phyloP scores from a whole-genome alignment of 306 rosid species.

The Rosa lucieae region DNA sequence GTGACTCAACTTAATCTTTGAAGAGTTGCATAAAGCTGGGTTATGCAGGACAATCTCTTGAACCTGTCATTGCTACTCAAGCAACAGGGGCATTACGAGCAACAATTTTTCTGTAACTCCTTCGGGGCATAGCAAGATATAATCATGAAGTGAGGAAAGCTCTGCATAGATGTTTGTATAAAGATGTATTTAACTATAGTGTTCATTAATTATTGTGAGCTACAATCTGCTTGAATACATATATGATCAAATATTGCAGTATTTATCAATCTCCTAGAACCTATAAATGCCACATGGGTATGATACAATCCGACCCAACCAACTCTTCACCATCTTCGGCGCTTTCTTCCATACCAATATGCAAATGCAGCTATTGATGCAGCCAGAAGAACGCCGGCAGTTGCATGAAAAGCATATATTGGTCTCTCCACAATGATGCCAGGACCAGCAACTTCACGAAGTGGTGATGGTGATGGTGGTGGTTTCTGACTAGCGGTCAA shows the following conservation, averaged over 20 bases:
- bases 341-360: constrained; percentile 83
- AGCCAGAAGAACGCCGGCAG: constrained; percentile 81
- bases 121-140: background rate
- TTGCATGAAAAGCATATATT: constrained; percentile 73
- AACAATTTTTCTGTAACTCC: background rate
- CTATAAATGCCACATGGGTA: constrained; percentile 37
- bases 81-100: background rate
- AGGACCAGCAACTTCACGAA: constrained; percentile 26
- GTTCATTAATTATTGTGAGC: constrained; percentile 6
- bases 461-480: constrained; percentile 21
- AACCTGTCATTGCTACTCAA: background rate
- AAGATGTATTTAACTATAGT: background rate
- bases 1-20: background rate
- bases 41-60: background rate
- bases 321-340: constrained; percentile 72
- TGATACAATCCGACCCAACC: constrained; percentile 12
- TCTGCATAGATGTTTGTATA: background rate
- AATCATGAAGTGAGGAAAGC: background rate
- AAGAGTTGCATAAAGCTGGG: background rate
- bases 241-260: constrained; percentile 10
- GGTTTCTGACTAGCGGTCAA: constrained; percentile 54
- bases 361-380: constrained; percentile 85
- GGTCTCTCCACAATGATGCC: constrained; percentile 66
- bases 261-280: constrained; percentile 29
- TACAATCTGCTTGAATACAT: constrained; percentile 15